phyloP scores from a whole-genome alignment of 495 filamentous ascomycete genomes.

The Daldinia concentrica region DNA sequence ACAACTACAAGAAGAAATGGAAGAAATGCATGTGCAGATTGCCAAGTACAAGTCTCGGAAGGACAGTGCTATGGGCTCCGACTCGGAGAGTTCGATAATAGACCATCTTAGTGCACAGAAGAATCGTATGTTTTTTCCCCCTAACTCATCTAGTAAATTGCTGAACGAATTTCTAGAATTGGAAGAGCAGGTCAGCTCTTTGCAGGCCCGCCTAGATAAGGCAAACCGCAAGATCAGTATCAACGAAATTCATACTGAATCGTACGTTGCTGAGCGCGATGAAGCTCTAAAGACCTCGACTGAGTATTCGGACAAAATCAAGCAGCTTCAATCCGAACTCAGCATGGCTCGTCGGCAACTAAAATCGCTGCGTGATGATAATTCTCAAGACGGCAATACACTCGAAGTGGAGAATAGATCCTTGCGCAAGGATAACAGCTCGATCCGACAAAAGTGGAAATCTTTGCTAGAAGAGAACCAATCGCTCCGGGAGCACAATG shows the following conservation, averaged over 20 bases:
- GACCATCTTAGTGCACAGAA: conserved; percentile 48
- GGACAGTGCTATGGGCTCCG: conserved; percentile 59
- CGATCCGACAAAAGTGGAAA: conserved; percentile 42
- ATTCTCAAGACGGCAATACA: conserved; percentile 8
- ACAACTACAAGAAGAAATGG: conserved; percentile 57
- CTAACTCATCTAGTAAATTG: not conserved
- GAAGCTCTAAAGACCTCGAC: conserved; percentile 56
- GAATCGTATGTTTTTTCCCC: conserved; percentile 33
- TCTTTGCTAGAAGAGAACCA: conserved; percentile 43
- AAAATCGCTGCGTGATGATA: conserved; percentile 38
- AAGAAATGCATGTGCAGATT: conserved; percentile 54
- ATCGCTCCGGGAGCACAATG: conserved; percentile 44
- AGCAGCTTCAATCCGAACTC: conserved; percentile 55
- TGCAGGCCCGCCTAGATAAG: conserved; percentile 56
- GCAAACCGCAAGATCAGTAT: conserved; percentile 57
- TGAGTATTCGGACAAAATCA: conserved; percentile 54
- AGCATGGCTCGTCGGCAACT: conserved; percentile 50
- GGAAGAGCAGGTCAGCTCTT: conserved; percentile 54
- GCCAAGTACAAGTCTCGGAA: conserved; percentile 52
- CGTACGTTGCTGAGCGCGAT: conserved; percentile 57
- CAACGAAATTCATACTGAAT: conserved; percentile 57
- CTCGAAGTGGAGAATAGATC: conserved; percentile 49
- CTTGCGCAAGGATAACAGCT: conserved; percentile 48
- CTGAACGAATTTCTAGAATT: conserved; percentile 40
- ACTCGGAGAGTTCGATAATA: conserved; percentile 54